phyloP scores from a whole-genome alignment of 2,329 filamentous ascomycete species.

The Ceratocystis colombiana region DNA sequence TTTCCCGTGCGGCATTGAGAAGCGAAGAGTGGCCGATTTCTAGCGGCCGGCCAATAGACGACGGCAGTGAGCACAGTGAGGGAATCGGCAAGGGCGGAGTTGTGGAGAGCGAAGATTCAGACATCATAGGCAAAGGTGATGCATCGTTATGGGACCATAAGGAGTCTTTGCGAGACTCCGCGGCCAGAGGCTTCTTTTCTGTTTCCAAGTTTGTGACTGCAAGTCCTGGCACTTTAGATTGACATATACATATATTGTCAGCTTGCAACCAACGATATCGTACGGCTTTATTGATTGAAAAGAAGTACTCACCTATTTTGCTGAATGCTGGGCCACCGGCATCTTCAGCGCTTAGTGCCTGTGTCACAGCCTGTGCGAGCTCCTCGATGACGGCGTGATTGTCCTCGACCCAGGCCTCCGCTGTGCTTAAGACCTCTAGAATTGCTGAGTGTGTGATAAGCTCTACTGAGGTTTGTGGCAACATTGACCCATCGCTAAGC shows the following conservation, averaged over 20 bases:
- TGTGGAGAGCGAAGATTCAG: neutral
- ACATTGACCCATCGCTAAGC: neutral
- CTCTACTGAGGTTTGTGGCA: neutral
- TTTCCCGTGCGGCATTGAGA: constrained; percentile 10
- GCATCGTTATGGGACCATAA: neutral
- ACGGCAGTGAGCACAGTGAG: neutral
- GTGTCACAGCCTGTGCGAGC: neutral
- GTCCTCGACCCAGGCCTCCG: constrained; percentile 5
- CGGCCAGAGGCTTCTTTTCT: neutral
- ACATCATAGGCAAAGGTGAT: neutral
- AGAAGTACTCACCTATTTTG: neutral
- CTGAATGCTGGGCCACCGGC: neutral
- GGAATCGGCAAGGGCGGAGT: neutral
- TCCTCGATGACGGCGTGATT: neutral
- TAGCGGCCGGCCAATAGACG: neutral
- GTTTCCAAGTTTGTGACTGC: neutral
- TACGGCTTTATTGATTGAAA: neutral
- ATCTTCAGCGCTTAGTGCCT: neutral
- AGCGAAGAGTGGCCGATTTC: constrained; percentile 7
- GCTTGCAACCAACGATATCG: neutral
- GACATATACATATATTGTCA: neutral
- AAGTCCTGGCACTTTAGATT: neutral
- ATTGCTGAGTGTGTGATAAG: constrained; percentile 5
- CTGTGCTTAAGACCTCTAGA: neutral
- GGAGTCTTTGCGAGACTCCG: constrained; percentile 7